phyloP scores from a whole-genome alignment of 1,139 yeast genomes.

The Geotrichum histeridarum region DNA sequence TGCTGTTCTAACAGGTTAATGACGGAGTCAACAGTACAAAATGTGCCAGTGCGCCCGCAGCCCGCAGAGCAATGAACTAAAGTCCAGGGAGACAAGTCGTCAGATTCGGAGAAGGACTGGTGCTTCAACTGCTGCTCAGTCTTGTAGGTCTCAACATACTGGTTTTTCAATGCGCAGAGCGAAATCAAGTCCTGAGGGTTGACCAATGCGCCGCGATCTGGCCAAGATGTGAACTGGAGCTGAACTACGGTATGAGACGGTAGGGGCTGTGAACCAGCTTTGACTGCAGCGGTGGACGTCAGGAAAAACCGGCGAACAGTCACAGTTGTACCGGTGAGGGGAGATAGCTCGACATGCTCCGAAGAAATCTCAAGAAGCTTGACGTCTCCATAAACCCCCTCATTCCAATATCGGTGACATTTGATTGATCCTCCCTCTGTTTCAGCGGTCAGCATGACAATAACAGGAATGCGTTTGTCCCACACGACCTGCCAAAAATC shows the following conservation, averaged over 20 bases:
- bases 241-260: constrained; percentile 46
- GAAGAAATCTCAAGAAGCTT: constrained; percentile 10
- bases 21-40: constrained; percentile 67
- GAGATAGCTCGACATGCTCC: constrained; percentile 12
- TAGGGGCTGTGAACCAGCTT: neutral
- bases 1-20: constrained; percentile 42
- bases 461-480: constrained; percentile 55
- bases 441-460: constrained; percentile 63
- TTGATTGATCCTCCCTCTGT: constrained; percentile 50
- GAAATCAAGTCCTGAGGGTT: constrained; percentile 49
- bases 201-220: constrained; percentile 71
- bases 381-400: constrained; percentile 31
- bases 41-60: constrained; percentile 87
- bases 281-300: neutral
- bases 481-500: constrained; percentile 79
- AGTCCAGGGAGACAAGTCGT: constrained; percentile 39
- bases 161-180: constrained; percentile 47
- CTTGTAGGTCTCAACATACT: constrained; percentile 23
- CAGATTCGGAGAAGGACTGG: constrained; percentile 7
- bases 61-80: constrained; percentile 88
- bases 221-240: constrained; percentile 71
- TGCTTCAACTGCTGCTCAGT: constrained; percentile 25
- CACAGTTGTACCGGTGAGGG: constrained; percentile 20
- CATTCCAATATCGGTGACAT: constrained; percentile 55
- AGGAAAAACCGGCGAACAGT: constrained; percentile 24